Evolutionary conservation across 257 asterid species (phyloP).

Genomic region (Striga asiatica): DNA sequence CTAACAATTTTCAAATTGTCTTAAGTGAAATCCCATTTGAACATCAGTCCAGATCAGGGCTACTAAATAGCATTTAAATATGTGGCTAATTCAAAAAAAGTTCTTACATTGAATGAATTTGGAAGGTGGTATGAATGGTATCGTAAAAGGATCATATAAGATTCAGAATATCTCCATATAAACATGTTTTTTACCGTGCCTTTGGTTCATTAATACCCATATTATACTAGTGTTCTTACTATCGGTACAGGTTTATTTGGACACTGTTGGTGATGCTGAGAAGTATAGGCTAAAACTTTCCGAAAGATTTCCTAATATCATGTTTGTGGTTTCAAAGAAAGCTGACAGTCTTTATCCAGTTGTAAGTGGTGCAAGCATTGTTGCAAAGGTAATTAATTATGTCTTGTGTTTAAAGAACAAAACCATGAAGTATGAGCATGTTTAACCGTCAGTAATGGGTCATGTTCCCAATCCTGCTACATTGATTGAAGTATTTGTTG

Average conservation of each 20-base stretch:
- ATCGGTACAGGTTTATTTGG: conserved; percentile 69
- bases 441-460: background rate
- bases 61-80: background rate
- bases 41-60: background rate
- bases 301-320: conserved; percentile 62
- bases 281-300: conserved; percentile 81
- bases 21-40: background rate
- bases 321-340: conserved; percentile 88
- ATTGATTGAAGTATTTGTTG: background rate
- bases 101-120: conserved; percentile 4
- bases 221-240: background rate
- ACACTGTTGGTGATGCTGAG: conserved; percentile 95
- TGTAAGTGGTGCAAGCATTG: conserved; percentile 98
- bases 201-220: background rate
- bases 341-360: conserved; percentile 98
- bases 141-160: background rate
- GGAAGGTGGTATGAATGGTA: too few relatives aligned
- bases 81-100: background rate
- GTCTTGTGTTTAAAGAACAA: too few relatives aligned
- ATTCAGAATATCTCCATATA: background rate
- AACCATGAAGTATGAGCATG: too few relatives aligned
- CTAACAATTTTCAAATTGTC: background rate
- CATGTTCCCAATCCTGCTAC: background rate
- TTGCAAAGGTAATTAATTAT: conserved; percentile 94
- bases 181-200: background rate